Conservation (phyloP, 1,139 yeast species). For the Hemisphaericaspora xylofermentans region DNA sequence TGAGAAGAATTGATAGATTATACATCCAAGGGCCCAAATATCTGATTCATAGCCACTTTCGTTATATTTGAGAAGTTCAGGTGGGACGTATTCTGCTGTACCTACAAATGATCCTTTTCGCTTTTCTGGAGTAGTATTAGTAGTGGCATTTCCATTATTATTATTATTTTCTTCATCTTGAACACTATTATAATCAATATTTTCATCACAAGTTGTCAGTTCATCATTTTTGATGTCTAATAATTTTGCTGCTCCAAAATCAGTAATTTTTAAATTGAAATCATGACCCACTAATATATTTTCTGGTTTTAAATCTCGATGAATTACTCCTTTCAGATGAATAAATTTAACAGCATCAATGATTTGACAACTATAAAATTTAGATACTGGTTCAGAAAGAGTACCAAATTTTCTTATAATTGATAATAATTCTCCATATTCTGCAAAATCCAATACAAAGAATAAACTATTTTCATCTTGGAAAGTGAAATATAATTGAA, state of each 20-base stretch:
- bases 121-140: constrained; percentile 24
- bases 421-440: constrained; percentile 72
- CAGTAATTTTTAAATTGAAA: constrained; percentile 88
- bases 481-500: constrained; percentile 72
- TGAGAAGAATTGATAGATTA: constrained; percentile 86
- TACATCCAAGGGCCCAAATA: constrained; percentile 96
- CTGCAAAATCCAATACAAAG: constrained; percentile 76
- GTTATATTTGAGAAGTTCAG: constrained; percentile 84
- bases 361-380: constrained; percentile 74
- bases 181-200: constrained; percentile 35
- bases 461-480: constrained; percentile 73
- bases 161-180: constrained; percentile 10
- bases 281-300: constrained; percentile 78
- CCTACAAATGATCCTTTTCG: constrained; percentile 75
- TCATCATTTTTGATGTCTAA: constrained; percentile 47
- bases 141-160: constrained; percentile 8
- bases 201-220: constrained; percentile 31
- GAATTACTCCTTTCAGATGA: constrained; percentile 84
- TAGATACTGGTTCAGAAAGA: constrained; percentile 71
- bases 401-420: constrained; percentile 77
- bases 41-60: constrained; percentile 86
- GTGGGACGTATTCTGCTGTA: constrained; percentile 75
- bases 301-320: constrained; percentile 94
- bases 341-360: constrained; percentile 84
- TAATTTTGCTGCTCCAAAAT: constrained; percentile 95